Conservation (phyloP, 371 early-diverging fungal genomes). For the Cokeromyces recurvatus region DNA sequence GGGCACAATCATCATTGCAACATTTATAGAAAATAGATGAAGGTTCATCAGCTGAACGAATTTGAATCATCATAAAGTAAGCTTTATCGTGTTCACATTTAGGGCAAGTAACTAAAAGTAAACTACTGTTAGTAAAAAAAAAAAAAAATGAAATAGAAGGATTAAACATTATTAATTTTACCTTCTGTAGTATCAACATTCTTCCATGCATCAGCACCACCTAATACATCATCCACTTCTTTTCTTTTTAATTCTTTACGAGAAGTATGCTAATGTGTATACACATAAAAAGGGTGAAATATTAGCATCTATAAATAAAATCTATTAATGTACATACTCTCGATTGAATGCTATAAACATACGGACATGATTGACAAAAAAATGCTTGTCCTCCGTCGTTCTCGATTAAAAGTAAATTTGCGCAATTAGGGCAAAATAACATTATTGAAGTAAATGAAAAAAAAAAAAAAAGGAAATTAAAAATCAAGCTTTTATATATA, state of each 20-base stretch:
- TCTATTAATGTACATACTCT: slow-evolving; percentile 29
- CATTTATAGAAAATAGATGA: slow-evolving; percentile 89
- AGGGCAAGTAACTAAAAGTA: slow-evolving; percentile 76
- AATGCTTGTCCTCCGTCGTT: slow-evolving; percentile 69
- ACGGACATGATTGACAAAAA: slow-evolving; percentile 88
- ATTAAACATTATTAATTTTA: slow-evolving; percentile 17
- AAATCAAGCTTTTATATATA: background rate
- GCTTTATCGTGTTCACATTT: slow-evolving; percentile 87
- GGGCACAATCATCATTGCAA: slow-evolving; percentile 60
- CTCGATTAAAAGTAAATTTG: slow-evolving; percentile 77
- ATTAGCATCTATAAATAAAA: background rate
- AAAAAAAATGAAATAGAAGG: background rate
- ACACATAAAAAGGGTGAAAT: background rate
- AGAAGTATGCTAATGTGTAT: slow-evolving; percentile 50
- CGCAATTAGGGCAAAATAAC: slow-evolving; percentile 88
- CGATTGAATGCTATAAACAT: slow-evolving; percentile 64
- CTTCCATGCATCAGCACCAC: slow-evolving; percentile 89
- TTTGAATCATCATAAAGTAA: slow-evolving; percentile 92
- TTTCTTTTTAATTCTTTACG: slow-evolving; percentile 71
- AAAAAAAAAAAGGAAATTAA: too few species aligned
- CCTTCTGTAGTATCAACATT: slow-evolving; percentile 89
- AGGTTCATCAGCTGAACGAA: slow-evolving; percentile 95
- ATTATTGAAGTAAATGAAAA: slow-evolving; percentile 25
- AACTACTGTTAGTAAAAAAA: too few species aligned
- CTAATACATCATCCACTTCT: slow-evolving; percentile 91